Evolutionary conservation across 768 basidiomycete genomes (phyloP).

Genomic region (Suillus americanus): DNA sequence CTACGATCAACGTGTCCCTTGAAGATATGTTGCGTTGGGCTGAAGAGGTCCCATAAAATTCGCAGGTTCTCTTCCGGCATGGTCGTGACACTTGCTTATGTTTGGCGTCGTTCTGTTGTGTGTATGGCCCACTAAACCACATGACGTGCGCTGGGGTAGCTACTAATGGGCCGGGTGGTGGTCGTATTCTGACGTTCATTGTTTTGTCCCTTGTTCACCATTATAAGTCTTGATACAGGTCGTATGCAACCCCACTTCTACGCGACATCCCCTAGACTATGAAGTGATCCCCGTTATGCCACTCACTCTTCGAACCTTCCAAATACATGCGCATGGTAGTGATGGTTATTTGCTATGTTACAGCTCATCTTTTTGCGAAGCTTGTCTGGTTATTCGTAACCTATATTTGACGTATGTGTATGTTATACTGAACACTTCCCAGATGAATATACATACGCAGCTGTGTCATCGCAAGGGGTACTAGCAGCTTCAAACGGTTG

Average conservation of each 20-base stretch:
- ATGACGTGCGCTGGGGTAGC: background rate
- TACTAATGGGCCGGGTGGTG: background rate
- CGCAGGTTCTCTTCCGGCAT: background rate
- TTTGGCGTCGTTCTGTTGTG: no score
- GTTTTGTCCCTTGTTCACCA: background rate
- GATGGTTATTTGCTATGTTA: background rate
- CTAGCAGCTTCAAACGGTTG: background rate
- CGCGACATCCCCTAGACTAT: background rate
- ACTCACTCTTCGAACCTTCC: background rate
- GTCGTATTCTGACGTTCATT: background rate
- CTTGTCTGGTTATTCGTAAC: background rate
- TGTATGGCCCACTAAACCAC: no score
- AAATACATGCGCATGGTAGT: background rate
- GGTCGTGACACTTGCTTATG: background rate
- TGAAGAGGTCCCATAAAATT: constrained; percentile 40
- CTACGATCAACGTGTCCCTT: constrained; percentile 11
- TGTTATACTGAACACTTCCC: background rate
- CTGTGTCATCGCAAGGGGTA: background rate
- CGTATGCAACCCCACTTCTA: background rate
- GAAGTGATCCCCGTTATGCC: background rate
- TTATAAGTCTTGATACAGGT: background rate
- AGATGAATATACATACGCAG: background rate
- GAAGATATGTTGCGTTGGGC: constrained; percentile 59
- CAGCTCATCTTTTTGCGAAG: background rate
- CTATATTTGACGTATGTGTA: background rate